Evolutionary conservation across 2,329 filamentous ascomycete genomes (phyloP), one percentile per base, ranked within the genome.

Genomic region (Coleophoma cylindrospora): DNA sequence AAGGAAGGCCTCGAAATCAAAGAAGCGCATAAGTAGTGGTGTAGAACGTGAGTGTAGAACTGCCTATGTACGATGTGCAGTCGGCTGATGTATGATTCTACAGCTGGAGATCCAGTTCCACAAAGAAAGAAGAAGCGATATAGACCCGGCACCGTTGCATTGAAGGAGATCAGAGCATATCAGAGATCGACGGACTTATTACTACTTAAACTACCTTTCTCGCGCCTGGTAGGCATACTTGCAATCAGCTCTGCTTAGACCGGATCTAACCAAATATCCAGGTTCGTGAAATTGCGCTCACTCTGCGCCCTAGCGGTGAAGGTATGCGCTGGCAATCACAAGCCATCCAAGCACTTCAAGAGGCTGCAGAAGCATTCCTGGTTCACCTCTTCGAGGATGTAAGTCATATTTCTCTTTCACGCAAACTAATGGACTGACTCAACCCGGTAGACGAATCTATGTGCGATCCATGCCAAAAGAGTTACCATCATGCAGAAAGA

Each of bases 401-500:
- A 44, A 44, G 41, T 32, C 6, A 44, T 7, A 7, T 3, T 44
- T 15, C 2, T 14, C 27, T 32, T 15, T 13, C 21, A n/a, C 13
- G 12, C 3, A 2, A 44, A 2, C 21, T 14, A 32, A 33, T 27
- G 21, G 22, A 32, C 36, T 38, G 36, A 44, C 19, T 22, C 22
- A 41, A 41, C 7, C 9, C 17, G 5, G 11, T 11, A 44, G 41
- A 89, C 89, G 57, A 96, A 97, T 73, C 80, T 97, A 40, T 96
- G 92, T 73, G 94, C 92, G 55, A 91, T 97, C 61, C 92, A 97
- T 71, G 94, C 92, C 54, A 96, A 96, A 75, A 80, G 92, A 67
- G 91, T 97, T 48, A 97, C 92, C 37, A 95, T 96, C 62, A 92
- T 95, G 89, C 91, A 94, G 70, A 96, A 96, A 74, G 94, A 97